Evolutionary conservation across 1,139 yeast species (phyloP).

Genomic region (Kodamaea plutei): DNA sequence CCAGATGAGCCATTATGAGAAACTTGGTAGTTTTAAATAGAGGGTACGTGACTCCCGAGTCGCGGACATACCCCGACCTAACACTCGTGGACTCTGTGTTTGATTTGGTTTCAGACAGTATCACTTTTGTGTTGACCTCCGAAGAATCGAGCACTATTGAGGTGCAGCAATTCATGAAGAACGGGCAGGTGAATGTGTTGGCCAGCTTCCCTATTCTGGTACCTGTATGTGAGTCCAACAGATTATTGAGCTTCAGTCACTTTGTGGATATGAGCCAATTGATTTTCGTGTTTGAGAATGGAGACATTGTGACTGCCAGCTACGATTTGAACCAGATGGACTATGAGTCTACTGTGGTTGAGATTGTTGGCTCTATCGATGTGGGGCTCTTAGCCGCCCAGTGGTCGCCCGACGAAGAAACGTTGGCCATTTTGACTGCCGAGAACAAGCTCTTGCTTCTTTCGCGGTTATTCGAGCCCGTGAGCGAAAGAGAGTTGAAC

Average conservation of each 20-base stretch:
- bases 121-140: constrained; percentile 65
- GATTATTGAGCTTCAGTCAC: constrained; percentile 51
- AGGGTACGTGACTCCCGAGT: constrained; percentile 47
- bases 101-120: constrained; percentile 70
- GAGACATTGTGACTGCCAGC: constrained; percentile 67
- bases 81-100: constrained; percentile 58
- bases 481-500: constrained; percentile 58
- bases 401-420: constrained; percentile 94
- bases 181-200: constrained; percentile 49
- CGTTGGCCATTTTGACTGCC: constrained; percentile 63
- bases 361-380: constrained; percentile 84
- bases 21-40: constrained; percentile 55
- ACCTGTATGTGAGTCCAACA: constrained; percentile 22
- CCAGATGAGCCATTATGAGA: constrained; percentile 36
- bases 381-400: constrained; percentile 66
- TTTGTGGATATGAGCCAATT: constrained; percentile 63
- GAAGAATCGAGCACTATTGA: constrained; percentile 52
- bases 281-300: constrained; percentile 57
- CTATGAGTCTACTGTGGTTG: constrained; percentile 52
- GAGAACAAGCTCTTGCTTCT: constrained; percentile 62
- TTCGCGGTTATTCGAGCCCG: constrained; percentile 76
- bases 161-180: constrained; percentile 52
- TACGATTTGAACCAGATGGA: constrained; percentile 51
- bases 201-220: constrained; percentile 51
- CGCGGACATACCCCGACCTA: constrained; percentile 59